A percentile compares a stretch with the other conserved stretches of the same genome.
Evolutionary conservation across 768 basidiomycete species (phyloP).

Genomic region (Fibroporia radiculosa): DNA sequence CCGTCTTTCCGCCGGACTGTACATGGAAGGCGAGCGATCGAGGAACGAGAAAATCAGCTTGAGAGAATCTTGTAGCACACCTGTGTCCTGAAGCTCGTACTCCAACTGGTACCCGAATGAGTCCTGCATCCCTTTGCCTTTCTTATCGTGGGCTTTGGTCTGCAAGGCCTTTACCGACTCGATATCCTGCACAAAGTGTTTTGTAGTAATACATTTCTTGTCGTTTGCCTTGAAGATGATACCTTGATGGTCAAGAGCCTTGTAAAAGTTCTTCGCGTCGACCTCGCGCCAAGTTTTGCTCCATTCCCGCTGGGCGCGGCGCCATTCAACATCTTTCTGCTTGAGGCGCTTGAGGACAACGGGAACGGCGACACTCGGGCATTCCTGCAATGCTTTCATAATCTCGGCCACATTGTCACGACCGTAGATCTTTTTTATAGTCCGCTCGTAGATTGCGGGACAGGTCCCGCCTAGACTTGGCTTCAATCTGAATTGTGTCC

Average conservation of each 20-base stretch:
- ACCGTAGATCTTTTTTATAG: slow-evolving; percentile 92
- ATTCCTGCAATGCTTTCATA: slow-evolving; percentile 83
- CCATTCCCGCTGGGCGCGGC: slow-evolving; percentile 90
- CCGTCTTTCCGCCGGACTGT: slow-evolving; percentile 70
- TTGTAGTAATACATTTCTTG: slow-evolving; percentile 86
- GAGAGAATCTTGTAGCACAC: slow-evolving; percentile 80
- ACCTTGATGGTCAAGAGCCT: slow-evolving; percentile 93
- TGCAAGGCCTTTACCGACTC: slow-evolving; percentile 62
- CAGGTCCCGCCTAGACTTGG: slow-evolving; percentile 85
- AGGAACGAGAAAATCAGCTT: slow-evolving; percentile 89
- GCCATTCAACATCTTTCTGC: slow-evolving; percentile 97
- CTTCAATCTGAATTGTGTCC: slow-evolving; percentile 70
- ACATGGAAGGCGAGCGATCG: slow-evolving; percentile 74
- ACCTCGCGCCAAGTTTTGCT: slow-evolving; percentile 95
- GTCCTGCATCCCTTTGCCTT: slow-evolving; percentile 1
- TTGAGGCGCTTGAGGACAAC: slow-evolving; percentile 86
- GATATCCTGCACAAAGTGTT: slow-evolving; percentile 75
- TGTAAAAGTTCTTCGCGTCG: slow-evolving; percentile 97
- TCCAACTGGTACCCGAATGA: slow-evolving; percentile 64
- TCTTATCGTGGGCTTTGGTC: slow-evolving; percentile 24
- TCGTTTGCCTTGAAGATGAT: slow-evolving; percentile 93
- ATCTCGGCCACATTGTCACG: slow-evolving; percentile 69
- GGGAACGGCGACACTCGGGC: slow-evolving; percentile 83
- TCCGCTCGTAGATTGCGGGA: slow-evolving; percentile 84
- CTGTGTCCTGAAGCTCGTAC: slow-evolving; percentile 68